A percentile compares a stretch with the other conserved stretches of the same genome.
These are phyloP conservation scores for Saccharomyces mikatae DNA, from an alignment of 805 yeast species.

Conservation along the genomic window DNA sequence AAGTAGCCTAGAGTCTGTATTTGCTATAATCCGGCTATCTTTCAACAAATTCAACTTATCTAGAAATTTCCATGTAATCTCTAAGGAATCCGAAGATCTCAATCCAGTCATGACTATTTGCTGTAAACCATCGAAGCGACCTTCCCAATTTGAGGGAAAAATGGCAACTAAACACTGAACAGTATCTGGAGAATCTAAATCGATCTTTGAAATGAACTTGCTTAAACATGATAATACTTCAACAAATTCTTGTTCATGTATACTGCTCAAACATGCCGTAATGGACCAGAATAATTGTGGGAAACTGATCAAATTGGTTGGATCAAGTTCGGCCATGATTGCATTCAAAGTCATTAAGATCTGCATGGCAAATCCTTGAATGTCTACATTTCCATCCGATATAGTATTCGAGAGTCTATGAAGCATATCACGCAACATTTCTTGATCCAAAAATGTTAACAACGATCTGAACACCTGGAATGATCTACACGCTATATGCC, in stretches of 20 bases:
- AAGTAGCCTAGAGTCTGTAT: conserved; percentile 58
- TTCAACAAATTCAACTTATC: conserved; percentile 60
- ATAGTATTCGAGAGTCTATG: conserved; percentile 89
- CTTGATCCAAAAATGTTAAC: conserved; percentile 71
- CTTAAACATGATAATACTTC: conserved; percentile 78
- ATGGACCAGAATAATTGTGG: conserved; percentile 95
- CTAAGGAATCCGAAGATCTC: conserved; percentile 72
- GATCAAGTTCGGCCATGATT: conserved; percentile 73
- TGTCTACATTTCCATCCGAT: conserved; percentile 79
- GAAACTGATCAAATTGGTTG: conserved; percentile 70
- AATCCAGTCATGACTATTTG: conserved; percentile 73
- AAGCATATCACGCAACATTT: conserved; percentile 87
- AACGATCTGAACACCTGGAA: conserved; percentile 87
- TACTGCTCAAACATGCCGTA: conserved; percentile 81
- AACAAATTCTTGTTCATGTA: conserved; percentile 87
- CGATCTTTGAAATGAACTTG: conserved; percentile 80
- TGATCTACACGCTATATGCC: conserved; percentile 94
- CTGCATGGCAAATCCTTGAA: conserved; percentile 96
- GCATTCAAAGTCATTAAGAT: conserved; percentile 94
- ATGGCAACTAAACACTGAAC: conserved; percentile 75
- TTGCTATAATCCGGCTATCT: conserved; percentile 72
- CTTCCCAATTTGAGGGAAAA: conserved; percentile 95
- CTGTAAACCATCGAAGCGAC: conserved; percentile 83
- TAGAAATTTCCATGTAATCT: conserved; percentile 62
- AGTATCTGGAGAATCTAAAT: conserved; percentile 75